phyloP scores from a whole-genome alignment of 768 basidiomycete genomes.

The Neoboletus subvelutipes region DNA sequence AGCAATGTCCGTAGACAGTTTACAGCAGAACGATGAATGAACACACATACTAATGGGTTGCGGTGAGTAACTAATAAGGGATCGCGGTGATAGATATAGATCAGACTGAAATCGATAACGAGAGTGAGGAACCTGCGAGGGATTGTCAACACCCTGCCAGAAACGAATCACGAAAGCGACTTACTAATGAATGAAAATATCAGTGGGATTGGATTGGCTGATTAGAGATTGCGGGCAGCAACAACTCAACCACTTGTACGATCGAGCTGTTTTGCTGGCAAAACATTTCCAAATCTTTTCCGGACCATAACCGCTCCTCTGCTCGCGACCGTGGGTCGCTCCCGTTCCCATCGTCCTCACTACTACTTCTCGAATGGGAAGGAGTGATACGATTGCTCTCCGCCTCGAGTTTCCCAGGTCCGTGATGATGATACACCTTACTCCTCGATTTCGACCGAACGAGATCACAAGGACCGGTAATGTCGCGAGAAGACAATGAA shows the following conservation, averaged over 20 bases:
- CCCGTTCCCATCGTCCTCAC: constrained; percentile 32
- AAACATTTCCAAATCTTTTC: constrained; percentile 79
- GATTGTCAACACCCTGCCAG: constrained; percentile 11
- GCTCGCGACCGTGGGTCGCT: constrained; percentile 35
- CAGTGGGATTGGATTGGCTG: constrained; percentile 30
- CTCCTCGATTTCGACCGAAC: constrained; percentile 70
- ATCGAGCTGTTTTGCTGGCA: constrained; percentile 91
- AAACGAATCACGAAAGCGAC: constrained; percentile 6
- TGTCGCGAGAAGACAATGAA: constrained; percentile 26
- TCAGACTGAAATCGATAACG: constrained; percentile 23
- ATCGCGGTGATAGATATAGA: constrained; percentile 31
- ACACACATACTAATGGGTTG: constrained; percentile 30
- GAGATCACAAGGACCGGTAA: constrained; percentile 37
- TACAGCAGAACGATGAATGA: constrained; percentile 29
- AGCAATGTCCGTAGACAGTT: constrained; percentile 24
- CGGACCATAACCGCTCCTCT: constrained; percentile 64
- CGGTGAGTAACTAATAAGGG: constrained; percentile 23
- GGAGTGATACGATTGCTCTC: constrained; percentile 37
- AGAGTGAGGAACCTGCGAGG: constrained; percentile 14
- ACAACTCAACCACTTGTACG: constrained; percentile 64
- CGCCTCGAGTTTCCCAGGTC: constrained; percentile 62
- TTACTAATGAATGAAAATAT: constrained; percentile 20
- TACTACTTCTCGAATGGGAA: constrained; percentile 28
- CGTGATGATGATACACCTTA: constrained; percentile 62
- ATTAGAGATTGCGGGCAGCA: constrained; percentile 52